phyloP scores from a whole-genome alignment of 75 land plant species.

The Selaginella tamariscina region DNA sequence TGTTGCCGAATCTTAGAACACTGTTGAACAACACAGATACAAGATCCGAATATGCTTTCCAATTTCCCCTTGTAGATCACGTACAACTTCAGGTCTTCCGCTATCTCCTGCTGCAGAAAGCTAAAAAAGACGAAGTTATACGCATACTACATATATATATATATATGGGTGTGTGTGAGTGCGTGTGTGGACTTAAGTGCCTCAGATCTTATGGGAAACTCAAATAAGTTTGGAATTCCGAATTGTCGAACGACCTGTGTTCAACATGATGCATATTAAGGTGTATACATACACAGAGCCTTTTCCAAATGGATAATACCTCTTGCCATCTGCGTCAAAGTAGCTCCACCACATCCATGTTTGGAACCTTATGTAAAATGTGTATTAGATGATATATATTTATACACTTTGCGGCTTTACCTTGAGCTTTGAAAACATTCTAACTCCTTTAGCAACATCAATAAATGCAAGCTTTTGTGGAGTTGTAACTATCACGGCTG shows the following conservation, averaged over 20 bases:
- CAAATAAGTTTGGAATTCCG: slow-evolving; percentile 89
- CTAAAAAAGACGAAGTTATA: slow-evolving; percentile 27
- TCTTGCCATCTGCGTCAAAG: slow-evolving; percentile 95
- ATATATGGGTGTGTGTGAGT: neutral
- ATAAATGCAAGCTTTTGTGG: slow-evolving; percentile 97
- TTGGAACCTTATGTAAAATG: slow-evolving; percentile 86
- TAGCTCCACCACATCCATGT: slow-evolving; percentile 95
- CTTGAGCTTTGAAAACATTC: slow-evolving; percentile 99
- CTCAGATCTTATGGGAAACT: slow-evolving; percentile 80
- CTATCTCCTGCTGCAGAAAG: slow-evolving; percentile 95
- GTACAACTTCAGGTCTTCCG: slow-evolving; percentile 91
- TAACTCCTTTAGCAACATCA: slow-evolving; percentile 97
- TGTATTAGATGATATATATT: too few species aligned
- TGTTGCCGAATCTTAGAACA: slow-evolving; percentile 97
- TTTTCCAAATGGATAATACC: slow-evolving; percentile 83
- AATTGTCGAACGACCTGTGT: slow-evolving; percentile 97
- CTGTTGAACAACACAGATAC: slow-evolving; percentile 95
- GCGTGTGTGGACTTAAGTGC: slow-evolving; percentile 17
- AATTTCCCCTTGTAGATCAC: slow-evolving; percentile 74
- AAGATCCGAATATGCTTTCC: slow-evolving; percentile 66
- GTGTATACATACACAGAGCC: too few species aligned
- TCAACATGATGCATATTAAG: too few species aligned
- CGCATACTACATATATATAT: too few species aligned
- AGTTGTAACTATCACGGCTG: slow-evolving; percentile 97
- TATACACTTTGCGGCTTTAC: too few species aligned